These are phyloP conservation scores for Auricularia cornea DNA, from an alignment of 768 basidiomycete species.

Conservation along the genomic window DNA sequence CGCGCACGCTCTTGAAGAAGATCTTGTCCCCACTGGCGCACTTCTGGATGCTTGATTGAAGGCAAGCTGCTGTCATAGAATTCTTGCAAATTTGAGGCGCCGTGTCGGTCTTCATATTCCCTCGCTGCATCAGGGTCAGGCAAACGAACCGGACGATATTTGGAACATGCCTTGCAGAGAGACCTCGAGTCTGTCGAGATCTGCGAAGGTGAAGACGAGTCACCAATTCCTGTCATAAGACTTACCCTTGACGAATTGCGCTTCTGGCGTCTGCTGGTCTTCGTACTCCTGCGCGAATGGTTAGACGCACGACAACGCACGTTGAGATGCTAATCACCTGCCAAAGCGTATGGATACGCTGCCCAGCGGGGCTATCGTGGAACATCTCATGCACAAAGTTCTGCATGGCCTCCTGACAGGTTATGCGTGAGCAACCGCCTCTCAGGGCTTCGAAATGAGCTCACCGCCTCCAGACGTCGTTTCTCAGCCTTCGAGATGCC, in stretches of 20 bases:
- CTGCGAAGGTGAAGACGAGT: slow-evolving; percentile 27
- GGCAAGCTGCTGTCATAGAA: slow-evolving; percentile 83
- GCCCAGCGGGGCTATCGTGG: slow-evolving; percentile 60
- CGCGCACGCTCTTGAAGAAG: slow-evolving; percentile 42
- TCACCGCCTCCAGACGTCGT: slow-evolving; percentile 59
- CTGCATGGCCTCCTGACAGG: slow-evolving; percentile 71
- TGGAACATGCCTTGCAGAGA: slow-evolving; percentile 57
- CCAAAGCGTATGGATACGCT: slow-evolving; percentile 65
- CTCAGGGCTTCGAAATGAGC: slow-evolving; percentile 59
- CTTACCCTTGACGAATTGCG: slow-evolving; percentile 80
- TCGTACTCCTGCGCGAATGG: slow-evolving; percentile 67
- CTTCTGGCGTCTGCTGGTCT: slow-evolving; percentile 59
- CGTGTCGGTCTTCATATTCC: slow-evolving; percentile 60
- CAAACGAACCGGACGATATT: background rate
- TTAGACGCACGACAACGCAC: background rate
- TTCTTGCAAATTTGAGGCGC: slow-evolving; percentile 43
- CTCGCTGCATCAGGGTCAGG: slow-evolving; percentile 34
- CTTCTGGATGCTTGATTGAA: slow-evolving; percentile 59
- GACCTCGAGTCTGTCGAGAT: slow-evolving; percentile 85
- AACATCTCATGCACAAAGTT: slow-evolving; percentile 87
- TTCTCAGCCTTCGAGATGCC: slow-evolving; percentile 80
- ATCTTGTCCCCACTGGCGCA: slow-evolving; percentile 59
- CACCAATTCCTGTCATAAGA: background rate
- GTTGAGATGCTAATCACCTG: slow-evolving; percentile 35
- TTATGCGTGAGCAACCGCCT: slow-evolving; percentile 51